These are phyloP conservation scores for Fusarium proliferatum DNA, from an alignment of 2,329 filamentous ascomycete genomes.

Conservation along the genomic window DNA sequence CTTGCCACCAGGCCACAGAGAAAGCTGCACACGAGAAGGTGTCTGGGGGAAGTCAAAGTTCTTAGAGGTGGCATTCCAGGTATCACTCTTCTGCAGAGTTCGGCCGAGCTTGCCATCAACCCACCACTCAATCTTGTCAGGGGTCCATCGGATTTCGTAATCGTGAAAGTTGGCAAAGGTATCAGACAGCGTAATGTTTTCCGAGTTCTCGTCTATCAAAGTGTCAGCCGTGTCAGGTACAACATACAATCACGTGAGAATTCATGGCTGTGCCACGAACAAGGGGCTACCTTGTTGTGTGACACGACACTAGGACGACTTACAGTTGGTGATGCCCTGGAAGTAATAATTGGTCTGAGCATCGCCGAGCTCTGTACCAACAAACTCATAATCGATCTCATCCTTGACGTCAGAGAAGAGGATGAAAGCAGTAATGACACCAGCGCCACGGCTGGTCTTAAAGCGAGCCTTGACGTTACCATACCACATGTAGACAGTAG, in stretches of 20 bases:
- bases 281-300: conserved; percentile 9
- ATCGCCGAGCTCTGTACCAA: conserved; percentile 80
- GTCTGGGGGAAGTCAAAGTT: conserved; percentile 92
- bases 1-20: conserved; percentile 93
- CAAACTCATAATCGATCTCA: conserved; percentile 97
- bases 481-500: conserved; percentile 94
- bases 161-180: conserved; percentile 85
- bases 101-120: conserved; percentile 85
- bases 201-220: conserved; percentile 75
- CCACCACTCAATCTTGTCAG: conserved; percentile 86
- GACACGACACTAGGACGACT: conserved; percentile 51
- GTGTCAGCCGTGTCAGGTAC: conserved; percentile 19
- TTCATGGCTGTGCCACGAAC: not conserved
- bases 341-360: conserved; percentile 98
- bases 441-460: conserved; percentile 84
- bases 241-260: conserved; percentile 18
- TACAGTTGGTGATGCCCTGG: conserved; percentile 92
- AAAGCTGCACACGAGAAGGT: conserved; percentile 89
- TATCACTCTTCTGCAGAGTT: conserved; percentile 78
- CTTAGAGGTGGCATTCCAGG: conserved; percentile 86
- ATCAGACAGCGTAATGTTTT: conserved; percentile 75
- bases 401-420: conserved; percentile 95
- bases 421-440: conserved; percentile 98
- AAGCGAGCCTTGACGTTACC: conserved; percentile 88
- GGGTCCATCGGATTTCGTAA: conserved; percentile 94